Percentiles rank a stretch among this genome's conserved stretches.
Conservation (phyloP, 2,329 filamentous ascomycete species). For the Aspergillus awamori region DNA sequence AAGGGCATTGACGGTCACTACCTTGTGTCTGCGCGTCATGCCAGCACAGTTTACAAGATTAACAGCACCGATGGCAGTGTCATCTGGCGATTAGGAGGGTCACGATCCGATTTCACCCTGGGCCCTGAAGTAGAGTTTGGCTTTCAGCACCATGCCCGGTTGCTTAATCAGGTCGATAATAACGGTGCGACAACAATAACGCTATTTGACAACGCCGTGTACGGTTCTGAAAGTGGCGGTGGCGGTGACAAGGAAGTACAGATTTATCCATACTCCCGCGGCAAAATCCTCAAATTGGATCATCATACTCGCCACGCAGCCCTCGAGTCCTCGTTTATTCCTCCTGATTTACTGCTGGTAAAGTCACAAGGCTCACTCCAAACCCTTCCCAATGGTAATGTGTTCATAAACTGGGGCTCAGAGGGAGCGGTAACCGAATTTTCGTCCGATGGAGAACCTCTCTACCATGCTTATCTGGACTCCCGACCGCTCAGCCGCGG, state of each 20-base stretch:
- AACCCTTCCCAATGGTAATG: slow-evolving; percentile 29
- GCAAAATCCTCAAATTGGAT: slow-evolving; percentile 51
- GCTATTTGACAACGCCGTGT: slow-evolving; percentile 36
- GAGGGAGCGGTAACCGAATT: slow-evolving; percentile 26
- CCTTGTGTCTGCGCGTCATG: slow-evolving; percentile 31
- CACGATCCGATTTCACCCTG: slow-evolving; percentile 16
- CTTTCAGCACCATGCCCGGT: slow-evolving; percentile 28
- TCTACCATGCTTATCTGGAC: slow-evolving; percentile 41
- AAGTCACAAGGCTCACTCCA: slow-evolving; percentile 33
- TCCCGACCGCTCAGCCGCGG: slow-evolving; percentile 15
- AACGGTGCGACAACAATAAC: neutral
- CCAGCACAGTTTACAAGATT: slow-evolving; percentile 32
- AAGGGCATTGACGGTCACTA: slow-evolving; percentile 29
- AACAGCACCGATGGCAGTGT: slow-evolving; percentile 30
- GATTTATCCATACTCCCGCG: slow-evolving; percentile 47
- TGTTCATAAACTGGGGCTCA: slow-evolving; percentile 36
- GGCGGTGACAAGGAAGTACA: slow-evolving; percentile 36
- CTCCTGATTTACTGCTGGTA: slow-evolving; percentile 26
- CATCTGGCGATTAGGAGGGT: slow-evolving; percentile 33
- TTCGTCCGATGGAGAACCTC: slow-evolving; percentile 28
- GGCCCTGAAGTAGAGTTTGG: slow-evolving; percentile 45
- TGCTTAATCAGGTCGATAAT: neutral
- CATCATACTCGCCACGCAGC: slow-evolving; percentile 32
- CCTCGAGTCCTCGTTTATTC: slow-evolving; percentile 13
- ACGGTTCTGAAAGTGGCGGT: slow-evolving; percentile 37